phyloP scores from a whole-genome alignment of 2,329 filamentous ascomycete species.

The Diaporthe ampelina region DNA sequence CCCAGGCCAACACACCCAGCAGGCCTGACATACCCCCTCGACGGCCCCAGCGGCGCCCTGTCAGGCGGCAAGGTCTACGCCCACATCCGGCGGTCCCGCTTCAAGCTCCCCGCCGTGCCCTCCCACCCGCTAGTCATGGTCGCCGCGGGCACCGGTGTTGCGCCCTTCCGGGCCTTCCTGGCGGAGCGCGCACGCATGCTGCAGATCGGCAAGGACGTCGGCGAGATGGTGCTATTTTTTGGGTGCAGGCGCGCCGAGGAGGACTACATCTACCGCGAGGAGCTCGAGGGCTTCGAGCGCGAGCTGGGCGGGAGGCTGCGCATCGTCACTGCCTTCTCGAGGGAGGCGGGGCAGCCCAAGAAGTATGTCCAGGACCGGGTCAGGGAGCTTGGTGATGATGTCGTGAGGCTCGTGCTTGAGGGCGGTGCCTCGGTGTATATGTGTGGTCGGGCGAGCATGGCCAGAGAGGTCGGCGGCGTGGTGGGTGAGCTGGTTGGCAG shows the following conservation, averaged over 20 bases:
- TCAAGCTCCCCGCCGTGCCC: conserved; percentile 56
- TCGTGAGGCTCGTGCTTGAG: conserved; percentile 48
- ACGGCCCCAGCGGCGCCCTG: conserved; percentile 27
- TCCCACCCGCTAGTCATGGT: conserved; percentile 64
- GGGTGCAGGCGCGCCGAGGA: conserved; percentile 51
- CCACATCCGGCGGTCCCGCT: conserved; percentile 57
- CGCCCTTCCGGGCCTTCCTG: conserved; percentile 50
- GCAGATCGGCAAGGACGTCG: conserved; percentile 51
- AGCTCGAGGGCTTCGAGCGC: conserved; percentile 45
- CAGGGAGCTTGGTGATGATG: conserved; percentile 48
- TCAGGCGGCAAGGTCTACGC: conserved; percentile 52
- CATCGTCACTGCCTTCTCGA: conserved; percentile 52
- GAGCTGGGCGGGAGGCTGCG: conserved; percentile 45
- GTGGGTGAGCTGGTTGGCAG: conserved; percentile 54
- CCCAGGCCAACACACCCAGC: background rate
- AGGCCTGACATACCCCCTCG: conserved; percentile 15
- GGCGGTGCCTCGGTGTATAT: conserved; percentile 56
- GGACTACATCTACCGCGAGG: conserved; percentile 46
- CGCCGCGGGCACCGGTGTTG: conserved; percentile 61
- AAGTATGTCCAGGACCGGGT: conserved; percentile 56
- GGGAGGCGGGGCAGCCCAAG: conserved; percentile 42
- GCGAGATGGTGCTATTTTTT: conserved; percentile 54
- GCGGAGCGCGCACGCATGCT: conserved; percentile 53
- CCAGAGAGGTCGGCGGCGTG: conserved; percentile 57
- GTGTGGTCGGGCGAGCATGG: conserved; percentile 57